Base-by-base conservation (phyloP, 768 basidiomycete genomes). In the Rhodotorula kratochvilovae region DNA sequence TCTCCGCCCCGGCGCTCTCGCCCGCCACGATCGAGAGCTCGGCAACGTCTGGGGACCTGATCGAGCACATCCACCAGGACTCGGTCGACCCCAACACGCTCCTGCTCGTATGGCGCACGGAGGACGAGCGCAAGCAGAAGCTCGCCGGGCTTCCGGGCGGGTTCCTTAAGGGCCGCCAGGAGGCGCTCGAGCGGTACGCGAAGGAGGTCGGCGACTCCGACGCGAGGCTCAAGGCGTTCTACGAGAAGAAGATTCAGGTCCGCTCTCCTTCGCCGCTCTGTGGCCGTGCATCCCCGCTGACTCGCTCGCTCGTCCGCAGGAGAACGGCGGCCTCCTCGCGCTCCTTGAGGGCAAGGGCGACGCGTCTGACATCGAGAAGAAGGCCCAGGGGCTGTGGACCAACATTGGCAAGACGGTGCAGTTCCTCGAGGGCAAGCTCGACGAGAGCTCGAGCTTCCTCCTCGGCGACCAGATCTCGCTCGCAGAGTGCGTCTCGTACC, bases 391-490 rank as follows among this genome's bases (percentile, higher is more conserved):
- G 25, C 45, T 50, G 45, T 74, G 73, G 73, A 19, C 46, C n/a
- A 33, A 48, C 17, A 39, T 71, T 17, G 43, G 29, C 36, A 66
- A 71, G 64, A 65, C 66, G n/a, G 23, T 71, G 57, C 50, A 55
- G 25, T 16, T 51, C 7, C 35, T 75, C 36, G 70, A 75, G 56
- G 27, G 15, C 35, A 61, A 69, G 61, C 56, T 75, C 23, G 60
- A 67, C 54, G 43, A 39, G 15, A 51, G 54, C 11, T 51, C 66
- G 11, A 27, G 43, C 13, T 75, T 50, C 67, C 66, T 71, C 51
- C 51, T 66, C 63, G 74, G 70, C 31, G 70, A 75, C 46, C 70
- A 75, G 45, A 43, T 75, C 53, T 66, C 70, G 19, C 68, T 75
- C 33, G 74, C 74, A 56, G 74, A 75, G 72, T 73, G 6, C 45